Percentiles rank a stretch among this genome's conserved stretches.
Conservation (phyloP, 306 rosid genomes). For the Prunus davidiana region DNA sequence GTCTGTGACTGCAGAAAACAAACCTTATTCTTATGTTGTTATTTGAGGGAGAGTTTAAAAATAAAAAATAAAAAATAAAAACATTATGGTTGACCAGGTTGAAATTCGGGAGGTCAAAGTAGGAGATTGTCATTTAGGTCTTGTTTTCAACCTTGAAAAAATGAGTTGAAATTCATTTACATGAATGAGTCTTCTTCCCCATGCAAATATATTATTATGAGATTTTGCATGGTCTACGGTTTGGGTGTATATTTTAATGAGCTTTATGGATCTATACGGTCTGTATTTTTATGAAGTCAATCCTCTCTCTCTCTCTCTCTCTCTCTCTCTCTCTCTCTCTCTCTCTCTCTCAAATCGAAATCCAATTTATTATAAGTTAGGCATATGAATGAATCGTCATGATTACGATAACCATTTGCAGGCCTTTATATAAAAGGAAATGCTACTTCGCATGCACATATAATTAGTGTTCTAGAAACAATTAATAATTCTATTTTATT, state of each 20-base stretch:
- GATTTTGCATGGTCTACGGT: background rate
- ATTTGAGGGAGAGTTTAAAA: background rate
- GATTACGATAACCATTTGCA: background rate
- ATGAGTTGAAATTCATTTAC: background rate
- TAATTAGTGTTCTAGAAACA: too few relatives aligned
- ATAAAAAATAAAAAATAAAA: too few relatives aligned
- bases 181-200: background rate
- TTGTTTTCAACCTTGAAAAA: background rate
- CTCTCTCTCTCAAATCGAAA: background rate
- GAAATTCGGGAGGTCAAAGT: constrained; percentile 1
- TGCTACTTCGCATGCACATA: background rate
- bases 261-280: background rate
- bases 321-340: background rate
- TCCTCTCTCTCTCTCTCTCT: background rate
- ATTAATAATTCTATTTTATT: too few relatives aligned
- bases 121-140: background rate
- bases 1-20: background rate
- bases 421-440: background rate
- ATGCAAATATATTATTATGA: background rate
- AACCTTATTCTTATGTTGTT: background rate
- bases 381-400: background rate
- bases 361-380: background rate
- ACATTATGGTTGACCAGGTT: background rate
- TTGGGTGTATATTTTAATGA: too few relatives aligned
- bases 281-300: background rate